A percentile compares a stretch with the other conserved stretches of the same genome.
Conservation (phyloP, 345 rosid species). For the Streptanthus diversifolius region DNA sequence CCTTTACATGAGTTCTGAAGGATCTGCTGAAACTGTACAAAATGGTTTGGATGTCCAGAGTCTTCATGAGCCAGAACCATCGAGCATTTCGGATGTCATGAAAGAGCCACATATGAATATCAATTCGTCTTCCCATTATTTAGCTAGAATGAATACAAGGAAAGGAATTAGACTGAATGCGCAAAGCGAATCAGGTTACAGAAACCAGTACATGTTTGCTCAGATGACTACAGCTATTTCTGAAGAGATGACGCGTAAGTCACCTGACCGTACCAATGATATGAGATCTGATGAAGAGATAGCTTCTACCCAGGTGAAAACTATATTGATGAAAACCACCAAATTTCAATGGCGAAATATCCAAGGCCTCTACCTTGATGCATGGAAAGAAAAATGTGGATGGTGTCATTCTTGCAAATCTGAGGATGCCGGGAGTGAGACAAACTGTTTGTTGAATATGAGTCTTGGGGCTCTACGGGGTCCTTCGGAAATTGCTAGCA, state of each 20-base stretch:
- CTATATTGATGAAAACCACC: constrained; percentile 57
- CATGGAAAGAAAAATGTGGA: constrained; percentile 80
- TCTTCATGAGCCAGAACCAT: constrained; percentile 41
- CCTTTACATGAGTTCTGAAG: constrained; percentile 50
- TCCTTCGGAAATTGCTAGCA: constrained; percentile 37
- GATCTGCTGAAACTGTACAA: constrained; percentile 57
- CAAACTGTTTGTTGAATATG: constrained; percentile 68
- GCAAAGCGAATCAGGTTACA: constrained; percentile 45
- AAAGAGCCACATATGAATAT: constrained; percentile 33
- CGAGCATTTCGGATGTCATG: constrained; percentile 38
- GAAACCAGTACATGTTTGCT: constrained; percentile 73
- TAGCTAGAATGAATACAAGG: constrained; percentile 33
- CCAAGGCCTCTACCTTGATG: constrained; percentile 37
- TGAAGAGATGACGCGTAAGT: constrained; percentile 58
- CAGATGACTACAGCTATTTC: constrained; percentile 58
- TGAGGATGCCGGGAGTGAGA: constrained; percentile 39
- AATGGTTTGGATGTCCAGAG: constrained; percentile 40
- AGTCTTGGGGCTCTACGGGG: constrained; percentile 44
- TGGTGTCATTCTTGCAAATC: constrained; percentile 87
- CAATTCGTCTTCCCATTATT: constrained; percentile 28
- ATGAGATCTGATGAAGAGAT: constrained; percentile 65
- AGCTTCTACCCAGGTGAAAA: constrained; percentile 64
- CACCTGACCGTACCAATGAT: constrained; percentile 41
- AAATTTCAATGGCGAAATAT: constrained; percentile 61
- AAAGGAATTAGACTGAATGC: constrained; percentile 29